Evolutionary conservation across 768 basidiomycete genomes (phyloP), one percentile per base, ranked within the genome.

Genomic region (Sistotremastrum niveocremeum): DNA sequence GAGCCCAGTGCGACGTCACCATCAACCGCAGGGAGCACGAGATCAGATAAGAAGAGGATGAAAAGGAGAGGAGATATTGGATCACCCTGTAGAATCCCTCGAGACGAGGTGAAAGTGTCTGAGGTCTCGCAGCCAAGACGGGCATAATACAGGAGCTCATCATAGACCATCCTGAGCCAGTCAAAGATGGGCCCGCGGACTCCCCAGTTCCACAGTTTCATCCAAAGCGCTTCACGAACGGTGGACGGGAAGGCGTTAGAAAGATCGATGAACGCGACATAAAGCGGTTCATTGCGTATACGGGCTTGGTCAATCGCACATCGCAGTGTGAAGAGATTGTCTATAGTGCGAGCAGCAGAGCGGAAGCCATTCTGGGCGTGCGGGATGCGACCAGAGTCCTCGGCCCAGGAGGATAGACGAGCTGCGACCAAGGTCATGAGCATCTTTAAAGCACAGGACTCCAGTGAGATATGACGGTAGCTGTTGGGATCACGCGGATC

Each of bases 381-480:
- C 41, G n/a, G 30, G n/a, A n/a, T n/a, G n/a, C n/a, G n/a, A n/a
- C n/a, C n/a, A n/a, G n/a, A n/a, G n/a, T 41, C 42, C n/a, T 38
- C 31, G 12, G 50, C 50, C 49, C 47, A 62, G 1, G 37, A 47
- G 1, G 37, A 42, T 1, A 60, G 28, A 1, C 59, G 47, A 5
- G 37, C 34, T 7, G 60, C 55, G 7, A 60, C 53, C 4, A 62
- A 51, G 0, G 59, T 46, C 0, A 57, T 59, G 6, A 60, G 44
- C 1, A 48, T 44, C 38, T 59, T 60, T 5, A 60, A 43, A 8
- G 59, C 34, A 46, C 57, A 60, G 46, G 57, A 54, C 44, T 64
- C 62, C 0, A 62, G 50, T 2, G 56, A 59, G 11, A 64, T 58
- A 0, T 52, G 42, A 6, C 58, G 41, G 42, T 61, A 64, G 54